A percentile compares a stretch with the other conserved stretches of the same genome.
These are phyloP conservation scores for Wickerhamomyces chaumierensis DNA, from an alignment of 805 yeast genomes.

Conservation along the genomic window DNA sequence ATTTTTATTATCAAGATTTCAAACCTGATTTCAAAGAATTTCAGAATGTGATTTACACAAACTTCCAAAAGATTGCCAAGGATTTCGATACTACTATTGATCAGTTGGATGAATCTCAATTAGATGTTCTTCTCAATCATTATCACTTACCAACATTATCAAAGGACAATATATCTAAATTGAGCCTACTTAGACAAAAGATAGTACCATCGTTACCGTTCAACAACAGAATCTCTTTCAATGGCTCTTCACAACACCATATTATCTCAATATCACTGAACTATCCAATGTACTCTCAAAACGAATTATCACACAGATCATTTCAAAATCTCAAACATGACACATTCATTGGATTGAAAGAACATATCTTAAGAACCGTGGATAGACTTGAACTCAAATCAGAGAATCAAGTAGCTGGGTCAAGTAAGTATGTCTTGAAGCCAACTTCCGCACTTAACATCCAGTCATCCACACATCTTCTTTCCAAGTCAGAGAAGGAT, in stretches of 20 bases:
- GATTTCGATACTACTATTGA: neutral
- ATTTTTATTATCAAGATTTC: constrained; percentile 16
- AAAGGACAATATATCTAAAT: neutral
- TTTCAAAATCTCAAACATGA: constrained; percentile 2
- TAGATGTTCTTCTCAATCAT: neutral
- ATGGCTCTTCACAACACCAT: neutral
- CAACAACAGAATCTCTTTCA: neutral
- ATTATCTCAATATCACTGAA: neutral
- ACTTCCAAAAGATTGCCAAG: constrained; percentile 1
- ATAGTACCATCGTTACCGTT: too few relatives aligned
- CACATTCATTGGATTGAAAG: constrained; percentile 1
- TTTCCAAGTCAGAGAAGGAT: neutral
- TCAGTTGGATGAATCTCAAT: neutral
- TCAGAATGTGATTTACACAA: constrained; percentile 14
- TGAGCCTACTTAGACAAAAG: neutral
- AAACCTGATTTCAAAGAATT: constrained; percentile 9
- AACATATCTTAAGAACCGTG: constrained; percentile 7
- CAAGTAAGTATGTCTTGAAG: constrained; percentile 11
- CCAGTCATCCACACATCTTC: neutral
- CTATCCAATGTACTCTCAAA: constrained; percentile 2
- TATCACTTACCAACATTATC: neutral
- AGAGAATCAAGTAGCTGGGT: constrained; percentile 7
- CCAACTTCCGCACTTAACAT: neutral
- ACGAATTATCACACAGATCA: constrained; percentile 7
- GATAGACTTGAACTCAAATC: constrained; percentile 7